Conservation (phyloP, 179 eudicot genomes). For the Pouteria campechiana region DNA sequence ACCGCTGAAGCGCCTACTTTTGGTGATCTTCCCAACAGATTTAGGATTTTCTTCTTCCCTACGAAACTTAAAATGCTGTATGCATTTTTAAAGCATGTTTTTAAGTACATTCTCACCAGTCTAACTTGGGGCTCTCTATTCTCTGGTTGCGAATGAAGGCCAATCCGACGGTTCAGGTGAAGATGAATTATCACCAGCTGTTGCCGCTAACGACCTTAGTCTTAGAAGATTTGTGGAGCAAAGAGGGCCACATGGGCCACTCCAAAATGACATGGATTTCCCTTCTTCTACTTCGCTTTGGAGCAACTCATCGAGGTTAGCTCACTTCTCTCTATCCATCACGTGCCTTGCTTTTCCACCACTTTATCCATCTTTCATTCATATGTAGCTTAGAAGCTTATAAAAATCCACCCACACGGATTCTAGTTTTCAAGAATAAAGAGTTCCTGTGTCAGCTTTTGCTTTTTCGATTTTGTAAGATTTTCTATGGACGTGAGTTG, state of each 20-base stretch:
- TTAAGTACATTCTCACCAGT: neutral
- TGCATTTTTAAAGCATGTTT: neutral
- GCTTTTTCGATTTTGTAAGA: too few relatives aligned
- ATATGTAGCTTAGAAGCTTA: too few relatives aligned
- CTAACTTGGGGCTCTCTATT: neutral
- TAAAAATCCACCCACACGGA: too few relatives aligned
- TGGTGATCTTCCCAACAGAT: too few relatives aligned
- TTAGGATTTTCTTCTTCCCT: neutral
- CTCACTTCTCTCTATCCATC: too few relatives aligned
- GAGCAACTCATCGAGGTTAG: constrained; percentile 37
- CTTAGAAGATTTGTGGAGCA: constrained; percentile 14
- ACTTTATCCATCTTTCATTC: too few relatives aligned
- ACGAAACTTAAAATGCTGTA: neutral
- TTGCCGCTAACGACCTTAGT: constrained; percentile 10
- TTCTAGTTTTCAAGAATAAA: too few relatives aligned
- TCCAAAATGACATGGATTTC: constrained; percentile 23
- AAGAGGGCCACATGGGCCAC: constrained; percentile 22
- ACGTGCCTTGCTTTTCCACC: too few relatives aligned
- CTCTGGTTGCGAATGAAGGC: constrained; percentile 12
- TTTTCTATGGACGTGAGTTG: too few relatives aligned
- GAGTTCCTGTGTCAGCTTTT: too few relatives aligned
- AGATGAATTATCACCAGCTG: constrained; percentile 32
- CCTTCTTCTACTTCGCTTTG: constrained; percentile 19
- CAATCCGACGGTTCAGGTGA: constrained; percentile 55
- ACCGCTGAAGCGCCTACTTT: too few relatives aligned